Base-by-base conservation (phyloP, 495 filamentous ascomycete species). In the Hypoxylon perforatum region DNA sequence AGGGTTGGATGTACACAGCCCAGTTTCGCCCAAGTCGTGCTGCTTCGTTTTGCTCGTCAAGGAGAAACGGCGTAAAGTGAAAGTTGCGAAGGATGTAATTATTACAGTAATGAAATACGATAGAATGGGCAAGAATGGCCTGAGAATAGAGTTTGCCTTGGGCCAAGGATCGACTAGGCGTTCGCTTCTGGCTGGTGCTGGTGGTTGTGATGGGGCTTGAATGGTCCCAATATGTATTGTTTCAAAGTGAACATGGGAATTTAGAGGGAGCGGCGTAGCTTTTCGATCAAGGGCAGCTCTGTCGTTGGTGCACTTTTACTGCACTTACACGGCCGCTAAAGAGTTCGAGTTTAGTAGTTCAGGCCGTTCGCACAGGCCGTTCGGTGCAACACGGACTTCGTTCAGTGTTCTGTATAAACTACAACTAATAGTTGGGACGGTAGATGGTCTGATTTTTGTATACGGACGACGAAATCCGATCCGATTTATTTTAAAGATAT, bases 241-340 rank as follows among this genome's bases (percentile, higher is more conserved):
- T 74, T 74, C 71, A 72, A 63, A 66, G 50, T 61, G 58, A 64
- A 39, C 65, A 72, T 63, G 67, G 70, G 58, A 64, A 66, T 61
- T 55, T 65, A 57, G 25, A 52, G 61, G 11, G 18, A 60, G 42
- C 57, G 57, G 51, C 61, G 67, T 61, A 57, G 67, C 51, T 63
- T n/a, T n/a, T 60, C 22, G 25, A 62, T 28, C 15, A 42, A 51
- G 52, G 36, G 53, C 21, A 53, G 23, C 28, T 42, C 33, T 42
- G 15, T 19, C 30, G 51, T 50, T 54, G 18, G 48, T 42, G 41
- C 42, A 52, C 62, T 58, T 46, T 50, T 54, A 14, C 41, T 42
- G 41, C 42, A 52, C 62, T 58, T 46, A 38, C 22, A 59, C 25
- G 25, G 25, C 25, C 25, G 25, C 25, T 28, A 28, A 28, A 38